These are phyloP conservation scores for Suillus occidentalis DNA, from an alignment of 768 basidiomycete genomes.

Conservation along the genomic window DNA sequence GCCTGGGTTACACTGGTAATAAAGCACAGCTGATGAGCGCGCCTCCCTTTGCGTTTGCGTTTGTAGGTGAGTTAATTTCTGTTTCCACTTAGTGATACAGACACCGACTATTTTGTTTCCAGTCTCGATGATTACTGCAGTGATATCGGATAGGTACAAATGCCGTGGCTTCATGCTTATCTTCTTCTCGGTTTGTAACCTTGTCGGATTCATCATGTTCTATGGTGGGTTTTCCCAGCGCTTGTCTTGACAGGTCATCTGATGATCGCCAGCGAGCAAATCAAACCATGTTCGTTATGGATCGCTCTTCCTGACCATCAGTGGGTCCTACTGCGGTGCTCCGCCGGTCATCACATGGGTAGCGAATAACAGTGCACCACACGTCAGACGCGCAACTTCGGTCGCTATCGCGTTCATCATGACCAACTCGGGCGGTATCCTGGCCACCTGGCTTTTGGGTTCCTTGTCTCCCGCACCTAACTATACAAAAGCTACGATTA, in stretches of 20 bases:
- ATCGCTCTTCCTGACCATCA: conserved; percentile 54
- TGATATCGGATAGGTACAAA: conserved; percentile 52
- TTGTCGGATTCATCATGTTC: conserved; percentile 58
- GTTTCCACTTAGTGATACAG: neutral
- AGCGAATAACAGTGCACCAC: conserved; percentile 60
- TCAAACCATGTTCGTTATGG: conserved; percentile 48
- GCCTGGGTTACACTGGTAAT: conserved; percentile 55
- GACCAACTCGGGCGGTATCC: conserved; percentile 60
- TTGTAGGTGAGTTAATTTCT: conserved; percentile 38
- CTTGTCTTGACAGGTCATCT: neutral
- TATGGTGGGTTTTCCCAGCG: conserved; percentile 38
- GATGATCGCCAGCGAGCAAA: conserved; percentile 17
- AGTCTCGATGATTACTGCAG: conserved; percentile 43
- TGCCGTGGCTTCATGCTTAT: conserved; percentile 50
- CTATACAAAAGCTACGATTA: conserved; percentile 48
- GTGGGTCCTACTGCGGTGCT: conserved; percentile 52
- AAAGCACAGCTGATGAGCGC: conserved; percentile 65
- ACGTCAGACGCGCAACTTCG: conserved; percentile 55
- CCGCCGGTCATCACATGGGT: conserved; percentile 59
- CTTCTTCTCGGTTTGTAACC: conserved; percentile 41
- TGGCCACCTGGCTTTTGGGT: conserved; percentile 61
- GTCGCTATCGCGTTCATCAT: conserved; percentile 58
- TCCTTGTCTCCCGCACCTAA: conserved; percentile 46
- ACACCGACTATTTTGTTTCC: neutral
- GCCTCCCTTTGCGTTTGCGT: conserved; percentile 51